Evolutionary conservation across 2,329 filamentous ascomycete genomes (phyloP).

Genomic region (Colletotrichum musicola): DNA sequence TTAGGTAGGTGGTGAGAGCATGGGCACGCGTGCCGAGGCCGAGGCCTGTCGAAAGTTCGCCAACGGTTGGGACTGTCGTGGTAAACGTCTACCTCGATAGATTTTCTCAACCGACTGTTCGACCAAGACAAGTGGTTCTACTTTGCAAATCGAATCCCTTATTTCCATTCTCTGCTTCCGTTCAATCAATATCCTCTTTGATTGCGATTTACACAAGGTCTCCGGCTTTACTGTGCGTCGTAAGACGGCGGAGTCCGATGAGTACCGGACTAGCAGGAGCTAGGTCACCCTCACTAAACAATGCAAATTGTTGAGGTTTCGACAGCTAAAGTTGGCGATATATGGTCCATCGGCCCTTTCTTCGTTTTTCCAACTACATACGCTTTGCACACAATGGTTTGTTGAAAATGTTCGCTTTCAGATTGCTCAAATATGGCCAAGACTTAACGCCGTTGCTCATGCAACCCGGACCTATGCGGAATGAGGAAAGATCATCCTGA

Average conservation of each 20-base stretch:
- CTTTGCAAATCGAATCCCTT: neutral
- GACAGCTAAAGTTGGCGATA: neutral
- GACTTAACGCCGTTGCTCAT: conserved; percentile 26
- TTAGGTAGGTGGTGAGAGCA: neutral
- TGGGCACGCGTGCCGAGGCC: neutral
- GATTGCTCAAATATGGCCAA: conserved; percentile 10
- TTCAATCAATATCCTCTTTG: too few relatives aligned
- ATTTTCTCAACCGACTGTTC: neutral
- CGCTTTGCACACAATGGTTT: too few relatives aligned
- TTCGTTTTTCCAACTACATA: neutral
- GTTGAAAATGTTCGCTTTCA: neutral
- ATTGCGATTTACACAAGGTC: too few relatives aligned
- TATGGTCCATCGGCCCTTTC: neutral
- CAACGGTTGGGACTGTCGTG: conserved; percentile 24
- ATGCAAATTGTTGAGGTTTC: conserved; percentile 22
- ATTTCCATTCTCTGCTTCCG: too few relatives aligned
- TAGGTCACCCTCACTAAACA: neutral
- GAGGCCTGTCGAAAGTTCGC: conserved; percentile 22
- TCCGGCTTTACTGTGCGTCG: too few relatives aligned
- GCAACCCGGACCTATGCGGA: conserved; percentile 34
- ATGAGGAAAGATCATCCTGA: conserved; percentile 24
- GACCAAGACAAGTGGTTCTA: neutral
- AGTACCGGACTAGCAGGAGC: conserved; percentile 10
- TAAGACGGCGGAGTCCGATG: too few relatives aligned
- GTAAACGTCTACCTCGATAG: conserved; percentile 8